Evolutionary conservation across 208 protist species (phyloP).

Genomic region (Jaenimonas drosophilae): DNA sequence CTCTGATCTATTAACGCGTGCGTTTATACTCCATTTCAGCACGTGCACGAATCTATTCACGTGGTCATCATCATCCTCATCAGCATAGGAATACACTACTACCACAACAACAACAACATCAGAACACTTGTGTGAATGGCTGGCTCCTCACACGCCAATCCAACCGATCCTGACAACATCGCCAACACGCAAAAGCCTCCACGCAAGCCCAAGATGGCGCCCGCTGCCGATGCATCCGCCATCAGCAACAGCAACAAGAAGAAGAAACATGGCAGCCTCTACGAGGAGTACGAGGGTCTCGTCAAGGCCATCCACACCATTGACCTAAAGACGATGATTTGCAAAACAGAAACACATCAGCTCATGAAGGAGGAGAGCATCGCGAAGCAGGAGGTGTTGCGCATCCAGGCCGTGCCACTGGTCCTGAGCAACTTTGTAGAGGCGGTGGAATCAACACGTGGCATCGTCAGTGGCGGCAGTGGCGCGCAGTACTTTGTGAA

Average conservation of each 20-base stretch:
- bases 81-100: too few relatives aligned
- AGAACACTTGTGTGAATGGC: too few relatives aligned
- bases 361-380: conserved; percentile 81
- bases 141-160: too few relatives aligned
- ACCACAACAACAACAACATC: too few relatives aligned
- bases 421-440: conserved; percentile 99
- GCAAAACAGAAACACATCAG: conserved; percentile 82
- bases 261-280: conserved; percentile 22
- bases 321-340: conserved; percentile 86
- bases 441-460: conserved; percentile 96
- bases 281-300: conserved; percentile 77
- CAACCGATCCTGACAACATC: too few relatives aligned
- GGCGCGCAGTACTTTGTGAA: conserved; percentile 98
- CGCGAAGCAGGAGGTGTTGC: conserved; percentile 94
- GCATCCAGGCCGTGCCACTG: conserved; percentile 99
- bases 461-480: conserved; percentile 94
- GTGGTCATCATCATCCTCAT: too few relatives aligned
- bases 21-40: too few relatives aligned
- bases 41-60: too few relatives aligned
- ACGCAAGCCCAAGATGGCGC: too few relatives aligned
- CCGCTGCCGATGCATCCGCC: too few relatives aligned
- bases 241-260: conserved; percentile 5
- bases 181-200: too few relatives aligned
- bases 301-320: conserved; percentile 54
- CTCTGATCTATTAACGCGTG: too few relatives aligned